phyloP scores from a whole-genome alignment of 1,284 basidiomycete species.

The Phellopilus nigrolimitatus region DNA sequence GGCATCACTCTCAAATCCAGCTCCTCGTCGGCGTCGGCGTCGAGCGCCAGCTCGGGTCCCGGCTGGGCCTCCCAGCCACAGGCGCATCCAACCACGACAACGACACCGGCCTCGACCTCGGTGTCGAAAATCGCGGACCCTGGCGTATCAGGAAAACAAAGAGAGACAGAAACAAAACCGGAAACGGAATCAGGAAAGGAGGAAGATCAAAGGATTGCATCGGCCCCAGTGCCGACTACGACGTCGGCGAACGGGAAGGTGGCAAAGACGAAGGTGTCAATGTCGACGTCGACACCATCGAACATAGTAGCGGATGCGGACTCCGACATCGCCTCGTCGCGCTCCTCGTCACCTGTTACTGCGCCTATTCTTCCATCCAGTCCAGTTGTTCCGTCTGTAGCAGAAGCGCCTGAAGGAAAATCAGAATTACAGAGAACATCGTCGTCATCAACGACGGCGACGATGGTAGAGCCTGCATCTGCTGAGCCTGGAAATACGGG shows the following conservation, averaged over 20 bases:
- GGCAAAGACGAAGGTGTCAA: background rate
- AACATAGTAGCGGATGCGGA: background rate
- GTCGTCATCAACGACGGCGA: too few species aligned
- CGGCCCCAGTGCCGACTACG: background rate
- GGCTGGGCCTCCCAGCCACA: background rate
- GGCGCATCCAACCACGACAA: background rate
- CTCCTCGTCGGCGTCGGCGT: slow-evolving; percentile 6
- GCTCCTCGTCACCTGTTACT: slow-evolving; percentile 10
- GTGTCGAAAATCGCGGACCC: background rate
- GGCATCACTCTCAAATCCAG: slow-evolving; percentile 11
- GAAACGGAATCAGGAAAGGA: background rate
- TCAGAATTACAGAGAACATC: too few species aligned
- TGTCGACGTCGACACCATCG: background rate
- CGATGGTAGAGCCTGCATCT: too few species aligned
- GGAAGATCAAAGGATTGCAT: background rate
- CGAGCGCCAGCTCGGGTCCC: background rate
- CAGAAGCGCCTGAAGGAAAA: too few species aligned
- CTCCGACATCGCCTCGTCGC: slow-evolving; percentile 19
- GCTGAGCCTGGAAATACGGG: background rate
- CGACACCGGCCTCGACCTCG: background rate
- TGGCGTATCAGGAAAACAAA: too few species aligned
- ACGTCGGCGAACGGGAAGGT: background rate
- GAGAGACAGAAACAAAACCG: too few species aligned
- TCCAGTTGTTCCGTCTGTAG: too few species aligned
- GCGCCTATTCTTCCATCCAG: background rate